Base-by-base conservation (phyloP, 2,329 filamentous ascomycete species). In the Elsinoe ampelina region DNA sequence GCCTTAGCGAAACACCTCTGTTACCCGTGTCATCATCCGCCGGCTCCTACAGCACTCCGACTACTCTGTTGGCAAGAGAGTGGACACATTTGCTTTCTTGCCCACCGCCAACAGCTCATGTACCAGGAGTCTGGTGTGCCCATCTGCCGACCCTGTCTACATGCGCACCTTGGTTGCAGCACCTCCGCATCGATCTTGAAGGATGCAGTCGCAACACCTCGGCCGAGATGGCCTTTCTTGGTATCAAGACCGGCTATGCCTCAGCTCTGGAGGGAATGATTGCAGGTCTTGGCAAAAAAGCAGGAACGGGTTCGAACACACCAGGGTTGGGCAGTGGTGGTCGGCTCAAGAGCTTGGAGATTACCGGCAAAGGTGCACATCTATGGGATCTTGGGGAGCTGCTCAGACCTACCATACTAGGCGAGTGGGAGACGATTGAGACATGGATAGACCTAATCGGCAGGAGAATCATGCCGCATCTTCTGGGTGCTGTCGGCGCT, bases 71-170 rank as follows among this genome's bases (percentile, higher is more conserved):
- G 4, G 57, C 57, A 8, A 59, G 63, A 32, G 71, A 70, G 54
- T 73, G 70, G 70, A 52, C 69, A 7, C 66, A 68, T 11, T 71
- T 72, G 59, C 63, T 70, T 15, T 54, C 55, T n/a, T 61, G 59
- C 41, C 45, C 36, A 2, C 50, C 50, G 10, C 51, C 42, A 17
- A 66, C 69, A 50, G 64, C 66, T 5, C 34, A 71, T 67, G 67
- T 64, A 62, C 5, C 65, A 57, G 55, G 55, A 6, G 50, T 54
- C 5, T 61, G 59, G 59, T 61, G 59, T 20, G 22, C 59, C 30
- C 47, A 56, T 4, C 41, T 61, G 8, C 26, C 54, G 34, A 61
- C 57, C 3, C 57, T 64, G 10, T 10, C 36, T 11, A 32, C 7
- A 11, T 42, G 32, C 20, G 19, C 36, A 1, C 52, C 52, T 7